Evolutionary conservation across 164 flowering plant species (phyloP), one percentile per base, ranked within the genome.

Genomic region (Amborella trichopoda): DNA sequence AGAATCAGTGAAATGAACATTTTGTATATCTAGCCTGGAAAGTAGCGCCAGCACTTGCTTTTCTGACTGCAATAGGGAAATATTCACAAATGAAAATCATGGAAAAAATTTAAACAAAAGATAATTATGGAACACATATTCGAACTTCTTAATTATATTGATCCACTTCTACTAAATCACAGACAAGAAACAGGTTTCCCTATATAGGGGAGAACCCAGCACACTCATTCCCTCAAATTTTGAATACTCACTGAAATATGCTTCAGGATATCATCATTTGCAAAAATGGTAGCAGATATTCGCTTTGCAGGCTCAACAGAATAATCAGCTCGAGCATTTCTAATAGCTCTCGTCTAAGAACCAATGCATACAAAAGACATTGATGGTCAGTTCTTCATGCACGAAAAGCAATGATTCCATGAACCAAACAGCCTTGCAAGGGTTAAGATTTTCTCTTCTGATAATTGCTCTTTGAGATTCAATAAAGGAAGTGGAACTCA

Each of bases 311-410:
- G 95, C 61, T 77, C 94, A 58, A 85, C 97, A 41, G 86, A 80
- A 57, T 90, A 85, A 60, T 90, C 95, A 51, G 97, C 97, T 49
- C 97, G 75, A 36, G 80, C 95, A 79, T 90, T 90, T 34, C 97
- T 72, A 41, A 90, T 71, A 37, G 95, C 85, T 64, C 76, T 76
- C 12, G 78, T 85, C 97, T 80, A 61, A 24, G 30, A 16, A 34
- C 20, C 38, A 46, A 14, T 30, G 39, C 10, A 22, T 23, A 20
- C 20, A 20, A 53, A 40, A 30, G 24, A 50, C 1, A 12, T 1
- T n/a, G 30, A 6, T 6, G 3, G 12, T 46, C 5, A 3, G 23
- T 46, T 44, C n/a, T 34, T 36, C 10, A 23, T 21, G 12, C 21
- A 49, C 26, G 30, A 49, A 19, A 25, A 8, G 23, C 36, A 25